Base-by-base conservation (phyloP, 495 filamentous ascomycete species). In the Talaromyces adpressus region DNA sequence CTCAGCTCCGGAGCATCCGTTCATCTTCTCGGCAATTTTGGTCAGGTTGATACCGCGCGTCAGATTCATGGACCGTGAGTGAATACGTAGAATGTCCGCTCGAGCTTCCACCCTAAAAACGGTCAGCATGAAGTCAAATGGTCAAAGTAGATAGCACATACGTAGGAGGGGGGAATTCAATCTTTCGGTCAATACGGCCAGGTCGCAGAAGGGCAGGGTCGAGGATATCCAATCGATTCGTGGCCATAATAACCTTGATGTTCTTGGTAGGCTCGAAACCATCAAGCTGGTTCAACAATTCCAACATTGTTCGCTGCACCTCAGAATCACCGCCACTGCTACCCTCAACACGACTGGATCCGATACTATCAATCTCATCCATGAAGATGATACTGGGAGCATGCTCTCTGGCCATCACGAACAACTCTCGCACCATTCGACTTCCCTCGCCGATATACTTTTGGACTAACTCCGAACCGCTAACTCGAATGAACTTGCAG, bases 341-440 rank as follows among this genome's bases (percentile, higher is more conserved):
- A 1, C 92, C 93, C 67, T 99, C 94, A 65, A 99, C 96, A 68
- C 94, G 90, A 56, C 92, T 96, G 6, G 92, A 96, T 34, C 95
- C 94, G 78, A 99, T 99, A 64, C 91, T 95, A 76, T 99, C 94
- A 78, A 99, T 98, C 75, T 99, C 94, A 78, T 99, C 94, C 93
- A 99, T 99, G 82, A 99, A 99, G 76, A 99, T 99, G 73, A 99
- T 99, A 70, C 91, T 95, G n/a, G 94, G 94, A 0, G 94, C 95
- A 71, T 99, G 95, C 75, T 99, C 94, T 72, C 94, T 84, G 18
- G 94, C 94, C 94, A 99, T 99, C 70, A 98, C 91, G 79, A 99
- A 99, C 18, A 99, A 81, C 78, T 99, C 94, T 61, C 94, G 91
- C 61, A 99, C 94, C 94, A 99, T 99, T 61, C 94, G 89, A 70